phyloP scores from a whole-genome alignment of 495 filamentous ascomycete genomes.

The Lasiosphaeriaceae sp. region DNA sequence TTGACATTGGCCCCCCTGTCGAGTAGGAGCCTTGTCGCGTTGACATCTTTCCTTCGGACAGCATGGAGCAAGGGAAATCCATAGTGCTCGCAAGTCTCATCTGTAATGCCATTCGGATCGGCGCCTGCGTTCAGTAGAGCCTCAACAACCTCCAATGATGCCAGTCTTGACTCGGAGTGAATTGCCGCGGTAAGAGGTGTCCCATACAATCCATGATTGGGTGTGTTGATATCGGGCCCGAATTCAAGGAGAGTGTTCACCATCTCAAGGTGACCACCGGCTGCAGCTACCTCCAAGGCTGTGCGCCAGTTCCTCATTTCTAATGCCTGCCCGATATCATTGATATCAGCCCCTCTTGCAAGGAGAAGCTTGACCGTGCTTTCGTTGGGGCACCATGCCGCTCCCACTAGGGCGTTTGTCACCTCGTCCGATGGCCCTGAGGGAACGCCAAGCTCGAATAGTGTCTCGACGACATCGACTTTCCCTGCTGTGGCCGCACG shows the following conservation, averaged over 20 bases:
- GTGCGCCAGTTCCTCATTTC: not conserved
- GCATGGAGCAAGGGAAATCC: not conserved
- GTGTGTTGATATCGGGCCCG: not conserved
- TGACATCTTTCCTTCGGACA: not conserved
- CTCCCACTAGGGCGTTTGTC: slow-evolving; percentile 3
- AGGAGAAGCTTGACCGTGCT: slow-evolving; percentile 7
- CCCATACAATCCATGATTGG: not conserved
- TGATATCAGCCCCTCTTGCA: slow-evolving; percentile 1
- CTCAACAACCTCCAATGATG: slow-evolving; percentile 1
- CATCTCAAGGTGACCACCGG: not conserved
- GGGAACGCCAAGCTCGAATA: not conserved
- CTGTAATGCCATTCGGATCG: not conserved
- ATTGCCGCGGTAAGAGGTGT: slow-evolving; percentile 1
- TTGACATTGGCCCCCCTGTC: slow-evolving; percentile 8
- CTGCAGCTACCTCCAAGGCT: not conserved
- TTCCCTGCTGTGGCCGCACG: slow-evolving; percentile 9
- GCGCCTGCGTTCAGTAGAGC: slow-evolving; percentile 3
- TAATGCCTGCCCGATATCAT: not conserved
- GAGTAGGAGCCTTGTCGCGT: slow-evolving; percentile 1
- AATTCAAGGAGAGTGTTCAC: not conserved
- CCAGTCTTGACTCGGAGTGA: not conserved
- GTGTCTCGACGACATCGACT: not conserved
- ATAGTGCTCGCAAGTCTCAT: not conserved
- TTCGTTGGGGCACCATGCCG: not conserved
- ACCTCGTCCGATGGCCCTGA: not conserved